Base-by-base conservation (phyloP, 2,329 filamentous ascomycete species). In the Diaporthe caulivora region DNA sequence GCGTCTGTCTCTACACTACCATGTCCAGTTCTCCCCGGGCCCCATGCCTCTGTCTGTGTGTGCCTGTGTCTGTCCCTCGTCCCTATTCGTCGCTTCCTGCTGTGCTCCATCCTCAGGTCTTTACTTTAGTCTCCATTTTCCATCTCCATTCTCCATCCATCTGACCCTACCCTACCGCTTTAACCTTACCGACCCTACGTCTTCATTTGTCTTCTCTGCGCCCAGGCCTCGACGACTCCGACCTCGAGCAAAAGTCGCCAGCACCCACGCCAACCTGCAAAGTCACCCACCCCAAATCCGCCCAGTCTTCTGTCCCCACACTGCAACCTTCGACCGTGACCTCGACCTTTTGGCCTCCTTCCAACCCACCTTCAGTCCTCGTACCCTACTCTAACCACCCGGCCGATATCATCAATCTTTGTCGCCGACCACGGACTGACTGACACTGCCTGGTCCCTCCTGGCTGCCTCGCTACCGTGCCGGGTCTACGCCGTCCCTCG, bases 41-140 rank as follows among this genome's bases (percentile, higher is more conserved):
- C 55, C 55, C n/a, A 26, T 47, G 37, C 26, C 58, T n/a, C n/a
- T n/a, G n/a, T n/a, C n/a, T n/a, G n/a, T n/a, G n/a, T 40, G 37
- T 40, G 37, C 37, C n/a, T 62, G 37, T 34, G 40, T 40, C 37
- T 13, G 6, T 10, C 26, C 64, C 71, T 62, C 65, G 54, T 70
- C 54, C 31, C 71, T 67, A 67, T 67, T 67, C 62, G 62, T 67
- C 47, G 47, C 62, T 53, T 67, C 40, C 18, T n/a, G 62, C 62
- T 67, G n/a, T n/a, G n/a, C 47, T 40, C 62, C 44, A 17, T 53
- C 47, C 40, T 44, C 70, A 54, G 47, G 42, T 40, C 37, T 13
- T 40, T 40, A 40, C 70, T 71, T 67, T 31, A 44, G 58, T 71
- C 57, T 49, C 70, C 70, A 71, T 71, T 64, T 71, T 64, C 62